phyloP scores from a whole-genome alignment of 352 stramenopile genomes.

The Phytophthora citrophthora region DNA sequence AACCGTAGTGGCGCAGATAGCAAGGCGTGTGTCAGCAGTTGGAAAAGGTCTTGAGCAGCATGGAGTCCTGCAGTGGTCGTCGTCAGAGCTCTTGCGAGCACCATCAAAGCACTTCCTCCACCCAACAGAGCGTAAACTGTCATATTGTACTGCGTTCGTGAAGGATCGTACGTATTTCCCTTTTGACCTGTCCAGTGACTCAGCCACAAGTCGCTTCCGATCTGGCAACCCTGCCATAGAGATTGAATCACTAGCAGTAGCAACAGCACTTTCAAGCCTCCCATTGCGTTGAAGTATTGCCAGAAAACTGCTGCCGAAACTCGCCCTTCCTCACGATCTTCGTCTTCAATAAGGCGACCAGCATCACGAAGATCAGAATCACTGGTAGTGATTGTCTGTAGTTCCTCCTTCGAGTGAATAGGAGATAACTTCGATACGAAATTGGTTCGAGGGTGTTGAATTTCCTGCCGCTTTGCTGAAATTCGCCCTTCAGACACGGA shows the following conservation, averaged over 20 bases:
- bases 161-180: background rate
- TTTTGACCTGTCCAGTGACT: constrained; percentile 41
- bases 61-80: constrained; percentile 41
- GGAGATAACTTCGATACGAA: background rate
- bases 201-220: constrained; percentile 39
- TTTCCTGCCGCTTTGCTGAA: no score
- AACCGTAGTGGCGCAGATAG: constrained; percentile 82
- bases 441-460: background rate
- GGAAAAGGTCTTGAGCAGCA: constrained; percentile 67
- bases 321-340: constrained; percentile 42
- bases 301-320: constrained; percentile 46
- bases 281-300: constrained; percentile 45
- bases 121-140: constrained; percentile 35
- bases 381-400: background rate
- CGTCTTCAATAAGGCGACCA: constrained; percentile 43
- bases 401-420: background rate
- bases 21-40: constrained; percentile 77
- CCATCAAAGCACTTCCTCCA: constrained; percentile 36
- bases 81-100: constrained; percentile 22
- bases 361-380: no score
- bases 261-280: constrained; percentile 29
- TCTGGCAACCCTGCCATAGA: constrained; percentile 40
- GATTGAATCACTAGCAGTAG: constrained; percentile 19
- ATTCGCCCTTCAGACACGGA: constrained; percentile 13
- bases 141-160: constrained; percentile 28